phyloP scores from a whole-genome alignment of 179 eudicot genomes.

The Drosera spatulata region DNA sequence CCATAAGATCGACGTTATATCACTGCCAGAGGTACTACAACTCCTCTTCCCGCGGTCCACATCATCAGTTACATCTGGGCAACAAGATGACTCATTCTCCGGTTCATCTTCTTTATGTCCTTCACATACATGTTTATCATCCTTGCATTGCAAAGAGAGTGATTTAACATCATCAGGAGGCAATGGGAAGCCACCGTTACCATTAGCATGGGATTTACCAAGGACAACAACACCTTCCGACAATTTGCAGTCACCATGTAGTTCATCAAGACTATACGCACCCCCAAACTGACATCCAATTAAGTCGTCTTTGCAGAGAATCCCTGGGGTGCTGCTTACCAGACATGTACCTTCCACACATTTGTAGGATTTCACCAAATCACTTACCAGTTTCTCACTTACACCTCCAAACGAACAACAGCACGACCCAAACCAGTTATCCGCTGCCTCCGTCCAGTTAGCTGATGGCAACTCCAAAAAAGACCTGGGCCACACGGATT shows the following conservation, averaged over 20 bases:
- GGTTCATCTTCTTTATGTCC: background rate
- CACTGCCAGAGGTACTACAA: background rate
- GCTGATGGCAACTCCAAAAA: constrained; percentile 85
- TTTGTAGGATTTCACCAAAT: constrained; percentile 54
- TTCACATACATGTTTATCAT: background rate
- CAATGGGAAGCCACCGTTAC: constrained; percentile 1
- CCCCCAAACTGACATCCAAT: constrained; percentile 24
- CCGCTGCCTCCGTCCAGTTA: constrained; percentile 92
- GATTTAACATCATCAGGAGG: constrained; percentile 4
- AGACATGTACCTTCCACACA: constrained; percentile 58
- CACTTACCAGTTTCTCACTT: constrained; percentile 68
- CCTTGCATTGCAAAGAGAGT: constrained; percentile 1
- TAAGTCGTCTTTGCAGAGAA: constrained; percentile 60
- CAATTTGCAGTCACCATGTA: constrained; percentile 6
- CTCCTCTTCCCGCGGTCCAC: too few relatives aligned
- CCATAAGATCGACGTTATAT: constrained; percentile 29
- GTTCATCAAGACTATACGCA: constrained; percentile 5
- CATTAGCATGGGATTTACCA: constrained; percentile 1
- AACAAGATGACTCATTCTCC: too few relatives aligned
- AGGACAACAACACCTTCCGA: background rate
- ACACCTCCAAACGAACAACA: constrained; percentile 93
- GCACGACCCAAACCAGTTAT: constrained; percentile 95
- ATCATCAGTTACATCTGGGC: too few relatives aligned
- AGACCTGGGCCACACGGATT: constrained; percentile 25
- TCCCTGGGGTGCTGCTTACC: constrained; percentile 41